Evolutionary conservation across 257 asterid genomes (phyloP), one percentile per base, ranked within the genome.

Genomic region (Solanum sejunctum): DNA sequence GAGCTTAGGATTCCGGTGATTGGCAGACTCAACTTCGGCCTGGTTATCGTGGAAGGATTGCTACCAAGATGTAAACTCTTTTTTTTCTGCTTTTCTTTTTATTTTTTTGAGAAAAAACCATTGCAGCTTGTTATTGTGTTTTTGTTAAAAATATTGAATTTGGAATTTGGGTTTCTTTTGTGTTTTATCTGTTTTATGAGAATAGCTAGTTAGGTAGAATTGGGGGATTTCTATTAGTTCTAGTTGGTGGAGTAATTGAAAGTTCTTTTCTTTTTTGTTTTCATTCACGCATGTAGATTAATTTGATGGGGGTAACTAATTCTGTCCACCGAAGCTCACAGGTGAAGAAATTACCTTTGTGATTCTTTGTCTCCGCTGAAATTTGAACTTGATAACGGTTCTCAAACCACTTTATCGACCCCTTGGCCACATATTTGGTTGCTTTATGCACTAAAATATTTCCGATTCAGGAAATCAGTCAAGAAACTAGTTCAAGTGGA

Each of bases 11-110:
- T 3, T 23, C 43, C 2, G 60, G 57, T 73, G 95, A 92, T 81
- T 95, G 99, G 99, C 89, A 93, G 92, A 85, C 82, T 85, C 96
- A 89, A 85, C 91, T 95, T 12, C 97, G 85, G 54, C 85, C 92
- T 0, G 93, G 90, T 83, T 88, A 92, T 81, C 92, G 98, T 63
- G 90, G 90, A 82, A 91, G 91, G 90, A 93, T 92, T 61, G 98
- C 92, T 5, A 91, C 91, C 86, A 93, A 91, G 90, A 89, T 92
- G 96, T 90, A 89, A 81, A 21, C 17, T 54, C 20, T 57, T 57
- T 36, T 36, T 36, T n/a, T n/a, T n/a, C n/a, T n/a, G n/a, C n/a
- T n/a, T n/a, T 36, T 36, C 5, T 36, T 9, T 8, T 0, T 57
- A 20, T 18, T 4, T 12, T 67, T 7, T 13, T 66, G 12, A 17